phyloP scores from a whole-genome alignment of 805 yeast species.

The Candida ascalaphidarum region DNA sequence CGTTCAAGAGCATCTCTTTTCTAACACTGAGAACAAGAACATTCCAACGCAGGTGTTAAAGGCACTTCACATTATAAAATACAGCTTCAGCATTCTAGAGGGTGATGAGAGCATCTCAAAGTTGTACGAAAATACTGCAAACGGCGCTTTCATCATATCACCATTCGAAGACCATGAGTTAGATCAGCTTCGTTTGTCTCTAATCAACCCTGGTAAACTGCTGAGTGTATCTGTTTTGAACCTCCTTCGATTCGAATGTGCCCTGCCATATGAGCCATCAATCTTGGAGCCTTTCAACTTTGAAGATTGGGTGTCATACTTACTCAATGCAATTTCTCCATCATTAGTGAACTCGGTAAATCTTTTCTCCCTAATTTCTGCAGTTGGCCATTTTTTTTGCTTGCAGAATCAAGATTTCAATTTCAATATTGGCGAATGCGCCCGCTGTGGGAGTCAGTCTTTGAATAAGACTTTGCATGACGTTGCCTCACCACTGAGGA shows the following conservation, averaged over 20 bases:
- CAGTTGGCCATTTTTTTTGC: conserved; percentile 37
- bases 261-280: not conserved
- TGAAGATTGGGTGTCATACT: conserved; percentile 11
- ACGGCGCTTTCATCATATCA: conserved; percentile 2
- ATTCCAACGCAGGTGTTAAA: too few species aligned
- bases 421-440: conserved; percentile 21
- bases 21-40: too few species aligned
- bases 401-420: conserved; percentile 28
- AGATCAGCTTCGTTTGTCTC: conserved; percentile 4
- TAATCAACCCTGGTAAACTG: too few species aligned
- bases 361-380: conserved; percentile 24
- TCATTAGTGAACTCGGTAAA: too few species aligned
- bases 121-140: not conserved
- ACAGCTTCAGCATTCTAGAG: too few species aligned
- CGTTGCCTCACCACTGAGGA: conserved; percentile 14
- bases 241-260: not conserved
- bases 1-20: too few species aligned
- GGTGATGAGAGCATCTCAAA: too few species aligned
- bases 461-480: conserved; percentile 14
- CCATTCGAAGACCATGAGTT: conserved; percentile 13
- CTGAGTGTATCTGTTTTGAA: too few species aligned
- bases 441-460: conserved; percentile 25
- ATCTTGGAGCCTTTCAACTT: conserved; percentile 9
- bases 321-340: conserved; percentile 4
- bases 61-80: too few species aligned